Percentiles rank a stretch among this genome's conserved stretches.
These are phyloP conservation scores for Candida montana DNA, from an alignment of 805 yeast species.

Conservation along the genomic window DNA sequence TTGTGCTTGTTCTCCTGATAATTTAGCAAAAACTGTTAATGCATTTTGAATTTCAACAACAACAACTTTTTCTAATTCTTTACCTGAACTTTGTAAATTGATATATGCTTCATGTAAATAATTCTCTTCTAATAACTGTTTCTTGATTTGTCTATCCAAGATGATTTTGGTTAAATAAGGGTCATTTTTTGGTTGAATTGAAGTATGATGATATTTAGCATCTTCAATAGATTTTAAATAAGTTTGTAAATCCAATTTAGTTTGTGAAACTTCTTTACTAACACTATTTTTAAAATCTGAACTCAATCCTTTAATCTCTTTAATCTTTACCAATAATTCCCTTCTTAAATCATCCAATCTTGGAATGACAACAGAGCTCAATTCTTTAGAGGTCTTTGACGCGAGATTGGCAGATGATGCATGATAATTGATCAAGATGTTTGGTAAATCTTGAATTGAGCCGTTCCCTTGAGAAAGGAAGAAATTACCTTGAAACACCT, in stretches of 20 bases:
- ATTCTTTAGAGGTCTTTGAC: constrained; percentile 51
- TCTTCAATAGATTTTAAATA: constrained; percentile 61
- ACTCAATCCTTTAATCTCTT: constrained; percentile 76
- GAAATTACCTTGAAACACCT: constrained; percentile 29
- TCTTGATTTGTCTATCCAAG: constrained; percentile 71
- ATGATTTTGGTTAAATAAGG: constrained; percentile 72
- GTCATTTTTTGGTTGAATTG: constrained; percentile 55
- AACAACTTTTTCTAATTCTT: constrained; percentile 83
- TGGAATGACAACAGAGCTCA: constrained; percentile 57
- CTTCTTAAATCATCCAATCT: constrained; percentile 62
- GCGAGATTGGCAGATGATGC: constrained; percentile 54
- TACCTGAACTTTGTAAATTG: constrained; percentile 83
- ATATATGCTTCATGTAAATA: constrained; percentile 82
- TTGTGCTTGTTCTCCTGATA: constrained; percentile 69
- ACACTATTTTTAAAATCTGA: constrained; percentile 82
- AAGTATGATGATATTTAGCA: constrained; percentile 42
- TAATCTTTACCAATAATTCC: constrained; percentile 77
- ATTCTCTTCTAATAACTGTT: constrained; percentile 78
- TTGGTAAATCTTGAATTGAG: constrained; percentile 80
- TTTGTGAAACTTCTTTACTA: constrained; percentile 59
- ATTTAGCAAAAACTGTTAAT: constrained; percentile 62
- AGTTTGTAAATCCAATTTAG: constrained; percentile 49
- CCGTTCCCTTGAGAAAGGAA: constrained; percentile 77
- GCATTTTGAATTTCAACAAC: constrained; percentile 83
- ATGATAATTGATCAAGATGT: constrained; percentile 61